Percentiles rank a stretch among this genome's conserved stretches.
Evolutionary conservation across 1,284 basidiomycete species (phyloP).

Genomic region (Ceraceosorus guamensis): DNA sequence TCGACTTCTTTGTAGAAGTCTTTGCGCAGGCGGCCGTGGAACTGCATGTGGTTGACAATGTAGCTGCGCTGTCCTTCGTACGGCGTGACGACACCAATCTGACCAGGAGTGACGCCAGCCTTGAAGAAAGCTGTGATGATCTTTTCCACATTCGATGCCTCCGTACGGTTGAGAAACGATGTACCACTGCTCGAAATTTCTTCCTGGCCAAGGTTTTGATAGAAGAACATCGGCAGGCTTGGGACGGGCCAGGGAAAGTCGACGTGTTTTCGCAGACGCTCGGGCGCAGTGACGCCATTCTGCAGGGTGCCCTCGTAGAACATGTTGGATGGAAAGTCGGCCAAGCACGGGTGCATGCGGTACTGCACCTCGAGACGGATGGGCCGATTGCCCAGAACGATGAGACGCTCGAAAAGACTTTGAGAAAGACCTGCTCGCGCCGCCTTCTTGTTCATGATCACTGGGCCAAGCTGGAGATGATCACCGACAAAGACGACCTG

Average conservation of each 20-base stretch:
- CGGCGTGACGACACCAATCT: slow-evolving; percentile 97
- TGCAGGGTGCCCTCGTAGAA: slow-evolving; percentile 99
- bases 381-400: slow-evolving; percentile 87
- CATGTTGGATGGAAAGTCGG: slow-evolving; percentile 99
- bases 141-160: slow-evolving; percentile 98
- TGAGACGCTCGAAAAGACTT: slow-evolving; percentile 93
- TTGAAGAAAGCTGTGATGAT: slow-evolving; percentile 99
- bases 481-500: slow-evolving; percentile 95
- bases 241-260: slow-evolving; percentile 98
- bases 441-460: slow-evolving; percentile 99
- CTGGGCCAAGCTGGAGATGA: slow-evolving; percentile 92
- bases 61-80: slow-evolving; percentile 99
- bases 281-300: slow-evolving; percentile 97
- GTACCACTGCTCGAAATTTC: slow-evolving; percentile 98
- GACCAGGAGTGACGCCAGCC: slow-evolving; percentile 84
- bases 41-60: slow-evolving; percentile 98
- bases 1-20: slow-evolving; percentile 99
- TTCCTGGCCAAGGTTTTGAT: slow-evolving; percentile 96
- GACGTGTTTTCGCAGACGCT: slow-evolving; percentile 89
- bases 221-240: slow-evolving; percentile 99
- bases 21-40: slow-evolving; percentile 95
- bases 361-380: slow-evolving; percentile 99
- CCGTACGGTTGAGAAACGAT: slow-evolving; percentile 96
- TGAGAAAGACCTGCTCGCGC: slow-evolving; percentile 93
- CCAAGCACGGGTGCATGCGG: slow-evolving; percentile 98